Conservation (phyloP, 2,329 filamentous ascomycete genomes). For the Aspergillus sp. region DNA sequence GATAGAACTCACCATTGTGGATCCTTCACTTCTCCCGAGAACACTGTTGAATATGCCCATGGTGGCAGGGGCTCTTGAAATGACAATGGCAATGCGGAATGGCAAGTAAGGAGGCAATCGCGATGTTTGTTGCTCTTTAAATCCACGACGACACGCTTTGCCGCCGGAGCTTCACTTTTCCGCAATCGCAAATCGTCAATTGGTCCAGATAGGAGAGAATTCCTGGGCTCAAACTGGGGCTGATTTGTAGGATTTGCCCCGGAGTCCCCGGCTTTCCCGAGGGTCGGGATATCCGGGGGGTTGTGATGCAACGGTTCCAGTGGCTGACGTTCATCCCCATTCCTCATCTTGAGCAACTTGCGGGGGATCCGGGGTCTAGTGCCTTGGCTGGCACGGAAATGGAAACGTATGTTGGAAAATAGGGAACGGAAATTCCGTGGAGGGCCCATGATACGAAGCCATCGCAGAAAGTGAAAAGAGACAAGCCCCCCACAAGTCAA, state of each 20-base stretch:
- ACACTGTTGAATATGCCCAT: slow-evolving; percentile 7
- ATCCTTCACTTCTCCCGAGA: background rate
- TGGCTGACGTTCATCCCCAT: background rate
- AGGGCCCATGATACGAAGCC: background rate
- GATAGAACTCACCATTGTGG: slow-evolving; percentile 4
- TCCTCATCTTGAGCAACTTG: no score
- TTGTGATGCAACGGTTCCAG: background rate
- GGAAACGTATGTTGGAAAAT: no score
- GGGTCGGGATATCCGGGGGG: slow-evolving; percentile 2
- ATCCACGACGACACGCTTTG: background rate
- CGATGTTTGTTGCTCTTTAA: background rate
- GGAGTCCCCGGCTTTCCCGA: slow-evolving; percentile 1
- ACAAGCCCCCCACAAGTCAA: background rate
- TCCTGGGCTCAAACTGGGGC: background rate
- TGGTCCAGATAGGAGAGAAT: background rate
- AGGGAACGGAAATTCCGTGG: background rate
- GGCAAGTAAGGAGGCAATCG: background rate
- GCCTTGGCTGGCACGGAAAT: no score
- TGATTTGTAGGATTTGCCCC: background rate
- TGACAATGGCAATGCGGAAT: no score
- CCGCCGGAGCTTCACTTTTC: background rate
- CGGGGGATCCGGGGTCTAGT: no score
- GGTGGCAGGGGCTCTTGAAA: background rate
- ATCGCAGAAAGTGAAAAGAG: background rate
- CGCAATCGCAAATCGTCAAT: background rate